Evolutionary conservation across 768 basidiomycete genomes (phyloP).

Genomic region (Leucocoprinus birnbaumii): DNA sequence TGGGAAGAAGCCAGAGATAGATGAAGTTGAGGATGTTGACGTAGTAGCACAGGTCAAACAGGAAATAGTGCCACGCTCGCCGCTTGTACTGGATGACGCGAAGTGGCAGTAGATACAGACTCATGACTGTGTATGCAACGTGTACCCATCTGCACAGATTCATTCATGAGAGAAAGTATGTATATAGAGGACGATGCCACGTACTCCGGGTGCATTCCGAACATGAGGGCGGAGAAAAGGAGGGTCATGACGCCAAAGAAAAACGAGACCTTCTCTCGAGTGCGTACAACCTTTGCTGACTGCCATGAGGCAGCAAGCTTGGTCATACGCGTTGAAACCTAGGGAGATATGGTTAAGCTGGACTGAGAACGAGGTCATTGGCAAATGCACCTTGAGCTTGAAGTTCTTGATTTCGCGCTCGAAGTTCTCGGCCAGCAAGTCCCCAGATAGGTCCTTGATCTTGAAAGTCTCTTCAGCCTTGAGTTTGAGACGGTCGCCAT

Average conservation of each 20-base stretch:
- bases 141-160: constrained; percentile 76
- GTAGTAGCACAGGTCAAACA: constrained; percentile 92
- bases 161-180: constrained; percentile 3
- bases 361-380: constrained; percentile 4
- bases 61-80: constrained; percentile 92
- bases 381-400: constrained; percentile 68
- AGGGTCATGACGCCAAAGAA: constrained; percentile 93
- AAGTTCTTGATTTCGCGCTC: constrained; percentile 53
- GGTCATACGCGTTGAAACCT: constrained; percentile 83
- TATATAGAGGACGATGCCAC: constrained; percentile 25
- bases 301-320: constrained; percentile 85
- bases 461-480: constrained; percentile 82
- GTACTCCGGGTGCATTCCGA: constrained; percentile 85
- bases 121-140: constrained; percentile 78
- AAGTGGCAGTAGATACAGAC: constrained; percentile 75
- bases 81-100: constrained; percentile 89
- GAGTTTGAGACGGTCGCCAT: constrained; percentile 78
- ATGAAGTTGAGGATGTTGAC: constrained; percentile 89
- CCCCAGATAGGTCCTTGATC: constrained; percentile 44
- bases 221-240: constrained; percentile 79
- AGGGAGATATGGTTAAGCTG: constrained; percentile 6
- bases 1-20: constrained; percentile 89
- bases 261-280: constrained; percentile 85
- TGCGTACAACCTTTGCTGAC: constrained; percentile 82
- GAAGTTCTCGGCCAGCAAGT: constrained; percentile 17